Conservation (phyloP, 306 rosid species). For the Vigna angularis region DNA sequence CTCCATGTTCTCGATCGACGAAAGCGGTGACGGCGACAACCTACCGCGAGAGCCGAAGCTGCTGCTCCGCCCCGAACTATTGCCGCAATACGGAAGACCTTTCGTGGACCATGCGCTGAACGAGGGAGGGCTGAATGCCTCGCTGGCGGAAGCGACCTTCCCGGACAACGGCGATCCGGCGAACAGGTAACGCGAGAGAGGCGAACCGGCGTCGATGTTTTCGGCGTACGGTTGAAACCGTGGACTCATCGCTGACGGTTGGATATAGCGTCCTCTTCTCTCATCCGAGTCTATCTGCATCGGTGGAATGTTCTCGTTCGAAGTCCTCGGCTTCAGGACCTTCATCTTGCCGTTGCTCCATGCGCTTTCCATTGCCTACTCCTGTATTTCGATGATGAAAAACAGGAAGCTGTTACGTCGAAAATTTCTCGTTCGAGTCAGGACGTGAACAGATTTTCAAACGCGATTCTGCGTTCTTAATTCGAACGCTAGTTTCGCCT, state of each 20-base stretch:
- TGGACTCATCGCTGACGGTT: conserved; percentile 47
- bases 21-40: conserved; percentile 57
- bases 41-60: conserved; percentile 54
- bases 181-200: conserved; percentile 53
- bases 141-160: conserved; percentile 34
- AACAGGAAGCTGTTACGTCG: conserved; percentile 26
- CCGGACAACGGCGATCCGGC: conserved; percentile 54
- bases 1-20: conserved; percentile 67
- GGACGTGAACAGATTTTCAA: not conserved
- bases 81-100: conserved; percentile 24
- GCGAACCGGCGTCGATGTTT: conserved; percentile 57
- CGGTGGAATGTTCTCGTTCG: conserved; percentile 50
- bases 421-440: conserved; percentile 16
- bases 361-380: conserved; percentile 47
- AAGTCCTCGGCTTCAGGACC: conserved; percentile 36
- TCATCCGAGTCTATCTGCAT: conserved; percentile 48
- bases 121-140: conserved; percentile 46
- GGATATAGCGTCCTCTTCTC: conserved; percentile 50
- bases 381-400: conserved; percentile 42
- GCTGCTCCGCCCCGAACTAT: conserved; percentile 50
- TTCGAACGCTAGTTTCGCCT: conserved; percentile 15
- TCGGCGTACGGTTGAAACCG: conserved; percentile 51
- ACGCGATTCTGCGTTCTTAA: conserved; percentile 16
- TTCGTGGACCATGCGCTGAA: conserved; percentile 37
- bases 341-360: conserved; percentile 39